A percentile compares a stretch with the other conserved stretches of the same genome.
These are phyloP conservation scores for Tuber brumale DNA, from an alignment of 495 filamentous ascomycete genomes.

Conservation along the genomic window DNA sequence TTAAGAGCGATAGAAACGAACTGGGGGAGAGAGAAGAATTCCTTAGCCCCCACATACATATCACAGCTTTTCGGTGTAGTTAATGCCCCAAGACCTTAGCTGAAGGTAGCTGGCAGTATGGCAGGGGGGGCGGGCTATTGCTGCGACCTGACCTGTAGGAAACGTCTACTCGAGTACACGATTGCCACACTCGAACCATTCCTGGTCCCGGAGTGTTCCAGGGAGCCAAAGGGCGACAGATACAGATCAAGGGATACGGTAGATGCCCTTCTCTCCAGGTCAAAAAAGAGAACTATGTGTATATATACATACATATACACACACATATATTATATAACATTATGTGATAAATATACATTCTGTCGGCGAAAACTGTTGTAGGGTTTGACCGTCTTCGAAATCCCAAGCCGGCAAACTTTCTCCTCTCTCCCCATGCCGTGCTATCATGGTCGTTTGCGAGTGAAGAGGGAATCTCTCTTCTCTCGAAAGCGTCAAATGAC, in stretches of 20 bases:
- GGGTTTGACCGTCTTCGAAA: background rate
- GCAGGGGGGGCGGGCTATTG: background rate
- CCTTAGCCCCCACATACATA: background rate
- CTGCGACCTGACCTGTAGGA: background rate
- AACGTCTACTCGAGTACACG: too few relatives aligned
- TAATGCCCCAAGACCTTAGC: background rate
- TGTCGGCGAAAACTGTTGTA: background rate
- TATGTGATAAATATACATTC: background rate
- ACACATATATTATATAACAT: too few relatives aligned
- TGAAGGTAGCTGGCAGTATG: background rate
- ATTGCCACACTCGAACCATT: background rate
- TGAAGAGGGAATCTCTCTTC: slow-evolving; percentile 19
- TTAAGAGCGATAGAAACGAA: background rate
- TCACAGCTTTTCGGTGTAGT: background rate
- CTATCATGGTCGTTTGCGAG: background rate
- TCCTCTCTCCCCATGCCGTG: background rate
- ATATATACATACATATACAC: too few relatives aligned
- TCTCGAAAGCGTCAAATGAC: slow-evolving; percentile 36
- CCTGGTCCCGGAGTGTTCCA: background rate
- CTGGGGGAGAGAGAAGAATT: background rate
- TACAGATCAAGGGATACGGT: background rate
- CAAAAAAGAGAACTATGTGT: background rate
- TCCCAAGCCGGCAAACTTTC: background rate
- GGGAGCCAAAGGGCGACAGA: background rate
- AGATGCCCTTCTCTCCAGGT: background rate